Conservation (phyloP, 75 land plant species). For the Ceratopteris richardii region DNA sequence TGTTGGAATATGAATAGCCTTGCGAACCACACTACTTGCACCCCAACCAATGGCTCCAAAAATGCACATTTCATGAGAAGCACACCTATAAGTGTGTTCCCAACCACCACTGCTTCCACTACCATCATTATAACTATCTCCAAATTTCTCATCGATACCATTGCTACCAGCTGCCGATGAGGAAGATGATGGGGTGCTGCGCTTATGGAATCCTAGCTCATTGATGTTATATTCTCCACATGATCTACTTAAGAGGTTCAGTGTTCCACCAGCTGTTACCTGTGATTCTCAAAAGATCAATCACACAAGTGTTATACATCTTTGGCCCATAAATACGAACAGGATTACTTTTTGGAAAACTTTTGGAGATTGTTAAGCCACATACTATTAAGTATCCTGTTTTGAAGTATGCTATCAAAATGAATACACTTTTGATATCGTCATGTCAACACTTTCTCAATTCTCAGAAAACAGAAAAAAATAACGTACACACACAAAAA, state of each 20-base stretch:
- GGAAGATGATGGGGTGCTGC: constrained; percentile 17
- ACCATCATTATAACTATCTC: neutral
- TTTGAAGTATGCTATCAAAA: no score
- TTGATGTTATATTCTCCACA: constrained; percentile 90
- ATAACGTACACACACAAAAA: no score
- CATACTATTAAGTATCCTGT: no score
- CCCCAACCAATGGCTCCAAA: constrained; percentile 96
- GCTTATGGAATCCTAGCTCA: constrained; percentile 85
- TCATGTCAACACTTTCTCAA: no score
- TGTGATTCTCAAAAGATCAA: constrained; percentile 15
- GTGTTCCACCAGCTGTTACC: constrained; percentile 82
- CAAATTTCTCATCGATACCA: constrained; percentile 22
- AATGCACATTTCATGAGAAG: constrained; percentile 90
- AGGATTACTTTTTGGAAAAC: no score
- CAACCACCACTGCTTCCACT: constrained; percentile 6
- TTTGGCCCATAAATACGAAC: no score
- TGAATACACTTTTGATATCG: no score
- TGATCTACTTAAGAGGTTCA: constrained; percentile 82
- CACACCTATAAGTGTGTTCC: constrained; percentile 63
- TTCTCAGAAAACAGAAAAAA: no score
- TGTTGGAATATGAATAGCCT: constrained; percentile 86
- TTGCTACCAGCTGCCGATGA: constrained; percentile 16
- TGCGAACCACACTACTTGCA: constrained; percentile 90
- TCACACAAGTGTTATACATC: no score
- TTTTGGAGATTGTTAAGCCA: no score